Conservation (phyloP, 2,329 filamentous ascomycete species). For the Botrytis squamosa region DNA sequence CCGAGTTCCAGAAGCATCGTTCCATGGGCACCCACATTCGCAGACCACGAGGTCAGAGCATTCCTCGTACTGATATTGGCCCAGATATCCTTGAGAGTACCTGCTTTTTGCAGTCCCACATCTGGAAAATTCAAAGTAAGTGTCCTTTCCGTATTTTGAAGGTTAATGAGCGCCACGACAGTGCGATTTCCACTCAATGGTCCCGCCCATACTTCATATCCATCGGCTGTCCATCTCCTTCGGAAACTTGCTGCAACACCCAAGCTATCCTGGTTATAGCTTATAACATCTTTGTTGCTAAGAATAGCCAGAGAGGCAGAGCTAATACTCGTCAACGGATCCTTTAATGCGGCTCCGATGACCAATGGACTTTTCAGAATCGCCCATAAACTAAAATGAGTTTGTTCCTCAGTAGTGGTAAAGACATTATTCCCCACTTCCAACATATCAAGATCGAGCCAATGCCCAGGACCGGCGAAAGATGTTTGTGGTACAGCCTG, state of each 20-base stretch:
- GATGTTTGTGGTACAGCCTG: conserved; percentile 43
- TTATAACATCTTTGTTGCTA: conserved; percentile 32
- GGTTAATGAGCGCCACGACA: conserved; percentile 33
- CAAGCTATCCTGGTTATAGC: conserved; percentile 34
- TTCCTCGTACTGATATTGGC: conserved; percentile 21
- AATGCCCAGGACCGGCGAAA: conserved; percentile 43
- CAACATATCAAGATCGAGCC: conserved; percentile 47
- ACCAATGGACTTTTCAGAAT: conserved; percentile 41
- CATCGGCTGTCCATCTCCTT: conserved; percentile 33
- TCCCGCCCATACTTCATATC: conserved; percentile 35
- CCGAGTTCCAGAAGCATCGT: conserved; percentile 31
- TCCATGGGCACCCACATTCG: conserved; percentile 30
- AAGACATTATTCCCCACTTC: conserved; percentile 43
- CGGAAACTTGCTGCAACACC: conserved; percentile 32
- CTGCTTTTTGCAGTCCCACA: conserved; percentile 31
- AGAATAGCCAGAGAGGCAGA: conserved; percentile 27
- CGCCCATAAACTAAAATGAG: conserved; percentile 45
- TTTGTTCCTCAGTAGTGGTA: conserved; percentile 42
- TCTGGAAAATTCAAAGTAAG: conserved; percentile 33
- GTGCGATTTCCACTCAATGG: conserved; percentile 29
- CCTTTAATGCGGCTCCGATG: conserved; percentile 34
- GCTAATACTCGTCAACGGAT: conserved; percentile 25
- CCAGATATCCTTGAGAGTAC: conserved; percentile 33
- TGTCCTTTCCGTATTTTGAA: conserved; percentile 24
- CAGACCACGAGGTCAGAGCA: conserved; percentile 31